These are phyloP conservation scores for Leptomonas pyrrhocoris DNA, from an alignment of 208 protist genomes.

Conservation along the genomic window DNA sequence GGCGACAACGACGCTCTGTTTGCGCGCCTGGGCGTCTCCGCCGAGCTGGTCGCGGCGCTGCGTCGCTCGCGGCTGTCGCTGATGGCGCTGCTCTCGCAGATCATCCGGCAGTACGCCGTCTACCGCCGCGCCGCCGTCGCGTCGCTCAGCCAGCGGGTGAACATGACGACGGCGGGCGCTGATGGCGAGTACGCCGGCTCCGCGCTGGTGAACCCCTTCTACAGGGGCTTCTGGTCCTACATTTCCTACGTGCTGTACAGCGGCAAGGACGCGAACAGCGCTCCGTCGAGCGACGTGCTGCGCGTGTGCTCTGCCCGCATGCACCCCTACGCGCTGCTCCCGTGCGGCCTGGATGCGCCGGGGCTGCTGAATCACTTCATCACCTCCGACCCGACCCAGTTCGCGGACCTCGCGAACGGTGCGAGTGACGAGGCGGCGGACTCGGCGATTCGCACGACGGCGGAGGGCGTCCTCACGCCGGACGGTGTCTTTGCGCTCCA, in stretches of 20 bases:
- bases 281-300: slow-evolving; percentile 29
- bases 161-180: slow-evolving; percentile 45
- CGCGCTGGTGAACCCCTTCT: slow-evolving; percentile 73
- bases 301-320: slow-evolving; percentile 59
- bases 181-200: slow-evolving; percentile 33
- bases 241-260: slow-evolving; percentile 28
- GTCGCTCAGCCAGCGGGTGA: slow-evolving; percentile 59
- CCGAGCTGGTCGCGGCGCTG: slow-evolving; percentile 36
- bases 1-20: slow-evolving; percentile 43
- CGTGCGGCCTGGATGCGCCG: slow-evolving; percentile 66
- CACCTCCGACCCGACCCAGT: slow-evolving; percentile 38
- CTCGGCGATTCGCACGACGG: slow-evolving; percentile 24
- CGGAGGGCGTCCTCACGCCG: slow-evolving; percentile 21
- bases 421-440: slow-evolving; percentile 3
- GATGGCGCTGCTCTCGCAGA: slow-evolving; percentile 65
- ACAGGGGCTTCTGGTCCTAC: slow-evolving; percentile 62
- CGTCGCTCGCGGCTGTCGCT: slow-evolving; percentile 47
- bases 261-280: slow-evolving; percentile 9
- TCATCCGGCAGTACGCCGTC: slow-evolving; percentile 76
- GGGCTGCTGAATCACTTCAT: slow-evolving; percentile 58
- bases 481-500: slow-evolving; percentile 45
- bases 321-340: slow-evolving; percentile 69
- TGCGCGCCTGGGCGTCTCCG: slow-evolving; percentile 25
- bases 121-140: slow-evolving; percentile 59
- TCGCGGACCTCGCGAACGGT: slow-evolving; percentile 10